phyloP scores from a whole-genome alignment of 2,329 filamentous ascomycete genomes.

The Epichloe baconii region DNA sequence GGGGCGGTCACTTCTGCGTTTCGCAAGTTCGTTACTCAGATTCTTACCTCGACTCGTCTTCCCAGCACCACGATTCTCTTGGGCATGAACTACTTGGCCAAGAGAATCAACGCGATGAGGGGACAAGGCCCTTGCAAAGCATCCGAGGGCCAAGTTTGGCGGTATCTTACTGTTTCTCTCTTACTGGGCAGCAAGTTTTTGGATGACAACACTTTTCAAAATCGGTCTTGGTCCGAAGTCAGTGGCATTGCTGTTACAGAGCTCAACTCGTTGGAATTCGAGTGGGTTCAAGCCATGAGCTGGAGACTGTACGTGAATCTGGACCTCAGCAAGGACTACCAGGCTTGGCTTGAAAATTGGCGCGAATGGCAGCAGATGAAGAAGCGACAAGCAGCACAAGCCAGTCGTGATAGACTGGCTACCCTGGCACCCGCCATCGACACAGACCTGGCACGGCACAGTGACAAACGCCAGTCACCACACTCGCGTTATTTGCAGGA shows the following conservation, averaged over 20 bases:
- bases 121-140: constrained; percentile 38
- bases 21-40: constrained; percentile 83
- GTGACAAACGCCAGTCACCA: constrained; percentile 25
- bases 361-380: constrained; percentile 42
- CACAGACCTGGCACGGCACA: constrained; percentile 25
- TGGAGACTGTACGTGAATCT: constrained; percentile 84
- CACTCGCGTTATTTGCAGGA: constrained; percentile 38
- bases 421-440: constrained; percentile 36
- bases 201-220: constrained; percentile 96
- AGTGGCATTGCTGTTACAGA: constrained; percentile 77
- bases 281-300: constrained; percentile 73
- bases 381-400: constrained; percentile 37
- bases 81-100: constrained; percentile 79
- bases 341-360: constrained; percentile 50
- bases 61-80: constrained; percentile 85
- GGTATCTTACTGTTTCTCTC: constrained; percentile 72
- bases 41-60: constrained; percentile 77
- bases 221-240: constrained; percentile 91
- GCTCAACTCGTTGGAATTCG: constrained; percentile 72
- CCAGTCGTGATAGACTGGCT: constrained; percentile 35
- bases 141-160: constrained; percentile 65
- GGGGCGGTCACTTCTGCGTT: constrained; percentile 54
- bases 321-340: constrained; percentile 58
- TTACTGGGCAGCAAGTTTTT: constrained; percentile 90
- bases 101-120: constrained; percentile 65